phyloP scores from a whole-genome alignment of 1,284 basidiomycete species.

The Stereum hirsutum region DNA sequence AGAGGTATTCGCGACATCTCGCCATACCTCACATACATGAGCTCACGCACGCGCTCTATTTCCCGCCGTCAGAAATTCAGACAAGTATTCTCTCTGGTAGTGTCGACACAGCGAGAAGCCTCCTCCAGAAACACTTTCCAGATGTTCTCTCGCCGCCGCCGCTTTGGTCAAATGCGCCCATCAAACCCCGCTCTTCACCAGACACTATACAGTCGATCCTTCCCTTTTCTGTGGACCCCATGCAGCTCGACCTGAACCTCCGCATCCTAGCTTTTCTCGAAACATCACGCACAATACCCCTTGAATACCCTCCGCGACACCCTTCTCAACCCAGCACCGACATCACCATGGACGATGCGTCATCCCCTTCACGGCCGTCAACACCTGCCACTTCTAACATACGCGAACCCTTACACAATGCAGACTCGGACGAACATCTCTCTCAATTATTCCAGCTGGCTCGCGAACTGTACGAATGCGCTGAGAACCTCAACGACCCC shows the following conservation, averaged over 20 bases:
- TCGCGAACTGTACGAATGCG: constrained; percentile 38
- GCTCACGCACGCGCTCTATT: background rate
- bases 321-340: constrained; percentile 11
- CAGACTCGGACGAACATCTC: constrained; percentile 20
- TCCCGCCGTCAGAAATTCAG: constrained; percentile 47
- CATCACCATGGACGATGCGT: constrained; percentile 9
- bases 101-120: constrained; percentile 56
- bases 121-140: constrained; percentile 64
- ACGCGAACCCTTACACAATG: constrained; percentile 8
- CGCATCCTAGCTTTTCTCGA: constrained; percentile 81
- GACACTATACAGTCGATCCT: constrained; percentile 35
- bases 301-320: constrained; percentile 27
- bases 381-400: constrained; percentile 7
- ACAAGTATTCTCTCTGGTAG: constrained; percentile 57
- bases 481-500: constrained; percentile 41
- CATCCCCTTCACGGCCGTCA: constrained; percentile 9
- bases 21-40: background rate
- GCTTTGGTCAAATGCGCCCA: constrained; percentile 8
- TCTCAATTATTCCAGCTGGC: constrained; percentile 18
- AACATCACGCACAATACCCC: constrained; percentile 61
- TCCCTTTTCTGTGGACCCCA: constrained; percentile 55
- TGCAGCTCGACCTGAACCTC: constrained; percentile 72
- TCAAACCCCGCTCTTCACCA: constrained; percentile 2
- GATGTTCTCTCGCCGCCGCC: constrained; percentile 37
- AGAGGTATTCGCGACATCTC: constrained; percentile 30